Evolutionary conservation across 345 rosid species (phyloP).

Genomic region (Citrus maxima): DNA sequence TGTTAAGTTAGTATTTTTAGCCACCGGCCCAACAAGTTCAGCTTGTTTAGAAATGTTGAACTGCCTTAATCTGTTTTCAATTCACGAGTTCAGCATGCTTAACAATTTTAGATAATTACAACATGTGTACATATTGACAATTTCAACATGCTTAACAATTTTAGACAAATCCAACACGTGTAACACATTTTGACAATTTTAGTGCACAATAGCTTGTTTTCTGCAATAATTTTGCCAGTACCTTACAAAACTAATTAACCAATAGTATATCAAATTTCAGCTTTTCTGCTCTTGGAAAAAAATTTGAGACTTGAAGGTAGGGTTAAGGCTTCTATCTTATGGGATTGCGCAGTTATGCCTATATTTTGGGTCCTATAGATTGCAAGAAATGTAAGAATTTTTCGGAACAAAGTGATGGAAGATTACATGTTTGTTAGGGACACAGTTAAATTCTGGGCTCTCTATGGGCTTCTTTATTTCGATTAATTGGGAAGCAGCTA

Average conservation of each 20-base stretch:
- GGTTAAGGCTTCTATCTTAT: no score
- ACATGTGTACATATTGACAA: background rate
- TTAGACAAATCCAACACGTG: background rate
- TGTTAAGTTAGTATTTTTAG: background rate
- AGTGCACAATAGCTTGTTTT: background rate
- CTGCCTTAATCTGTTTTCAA: background rate
- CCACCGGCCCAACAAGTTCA: background rate
- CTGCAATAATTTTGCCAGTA: background rate
- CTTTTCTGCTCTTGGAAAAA: no score
- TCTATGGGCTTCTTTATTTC: no score
- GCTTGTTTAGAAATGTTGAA: background rate
- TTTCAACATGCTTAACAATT: background rate
- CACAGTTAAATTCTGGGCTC: no score
- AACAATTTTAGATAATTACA: background rate
- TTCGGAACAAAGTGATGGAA: no score
- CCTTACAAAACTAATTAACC: background rate
- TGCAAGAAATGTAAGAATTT: no score
- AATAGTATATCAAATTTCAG: background rate
- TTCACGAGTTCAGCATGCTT: background rate
- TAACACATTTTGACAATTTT: background rate
- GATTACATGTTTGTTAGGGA: no score
- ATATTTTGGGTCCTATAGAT: no score
- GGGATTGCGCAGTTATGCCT: no score
- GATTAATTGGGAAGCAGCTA: no score
- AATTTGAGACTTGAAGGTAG: no score